Evolutionary conservation across 306 rosid species (phyloP).

Genomic region (Sindora glabra): DNA sequence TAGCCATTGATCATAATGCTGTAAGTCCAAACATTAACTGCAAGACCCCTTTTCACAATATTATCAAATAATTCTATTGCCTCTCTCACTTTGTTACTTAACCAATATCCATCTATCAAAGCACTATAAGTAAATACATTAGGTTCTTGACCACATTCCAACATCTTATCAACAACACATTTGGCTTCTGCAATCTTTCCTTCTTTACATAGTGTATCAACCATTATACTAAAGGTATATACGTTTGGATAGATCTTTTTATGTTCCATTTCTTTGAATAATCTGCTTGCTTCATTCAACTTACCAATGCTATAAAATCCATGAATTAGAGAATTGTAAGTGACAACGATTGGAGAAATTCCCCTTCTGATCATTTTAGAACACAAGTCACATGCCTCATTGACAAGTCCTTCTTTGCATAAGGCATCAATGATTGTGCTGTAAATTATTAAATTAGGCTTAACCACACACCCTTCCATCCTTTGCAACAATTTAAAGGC

Average conservation of each 20-base stretch:
- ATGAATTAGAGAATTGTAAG: not conserved
- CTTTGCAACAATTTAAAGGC: too few relatives aligned
- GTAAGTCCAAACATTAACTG: not conserved
- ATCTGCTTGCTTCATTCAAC: too few relatives aligned
- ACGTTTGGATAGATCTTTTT: constrained; percentile 8
- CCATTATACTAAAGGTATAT: not conserved
- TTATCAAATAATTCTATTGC: not conserved
- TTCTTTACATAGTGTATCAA: not conserved
- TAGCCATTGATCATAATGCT: constrained; percentile 1
- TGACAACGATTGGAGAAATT: too few relatives aligned
- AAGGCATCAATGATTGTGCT: not conserved
- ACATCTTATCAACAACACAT: not conserved
- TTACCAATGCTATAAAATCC: too few relatives aligned
- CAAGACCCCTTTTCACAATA: not conserved
- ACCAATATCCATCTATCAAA: too few relatives aligned
- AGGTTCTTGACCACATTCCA: not conserved
- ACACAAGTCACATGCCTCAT: too few relatives aligned
- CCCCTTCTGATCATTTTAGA: too few relatives aligned
- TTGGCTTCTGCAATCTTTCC: not conserved
- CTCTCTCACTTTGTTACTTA: too few relatives aligned
- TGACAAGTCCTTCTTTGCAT: too few relatives aligned
- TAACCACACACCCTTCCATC: not conserved
- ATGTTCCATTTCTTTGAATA: constrained; percentile 6
- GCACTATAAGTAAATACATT: too few relatives aligned
- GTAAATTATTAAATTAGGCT: not conserved